Base-by-base conservation (phyloP, 2,329 filamentous ascomycete genomes). In the Arthrinium puccinioides region DNA sequence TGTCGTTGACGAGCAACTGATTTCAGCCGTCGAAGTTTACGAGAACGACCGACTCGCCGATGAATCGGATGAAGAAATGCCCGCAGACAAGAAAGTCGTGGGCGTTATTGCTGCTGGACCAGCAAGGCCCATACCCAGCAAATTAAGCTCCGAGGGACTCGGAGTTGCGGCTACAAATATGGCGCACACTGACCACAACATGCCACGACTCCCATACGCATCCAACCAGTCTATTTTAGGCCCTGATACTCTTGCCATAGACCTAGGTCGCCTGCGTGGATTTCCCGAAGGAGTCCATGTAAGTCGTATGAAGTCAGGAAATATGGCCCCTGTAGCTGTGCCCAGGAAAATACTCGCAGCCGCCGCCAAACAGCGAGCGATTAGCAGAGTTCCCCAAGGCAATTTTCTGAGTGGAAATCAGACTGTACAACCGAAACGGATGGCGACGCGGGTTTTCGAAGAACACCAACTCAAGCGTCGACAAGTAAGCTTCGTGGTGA, bases 1-100 rank as follows among this genome's bases (percentile, higher is more conserved):
- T 29, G 66, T 80, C 16, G 77, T 87, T 5, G 81, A 89, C 47
- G 81, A 87, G 48, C 63, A 65, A 21, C 70, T 68, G 16, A 75
- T 81, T 19, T 56, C 69, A 7, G 56, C 63, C 31, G 44, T 49
- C 18, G 59, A 66, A n/a, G 56, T 69, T 29, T 64, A 67, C 1
- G 61, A 72, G n/a, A 65, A 71, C 16, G 63, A 66, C 6, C 48
- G 63, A n/a, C 69, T 68, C 36, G 57, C 63, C 2, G 65, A 69
- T 21, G 73, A 77, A 41, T 74, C 67, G 2, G 73, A 78, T 32
- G 72, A 76, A 38, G 70, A 76, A n/a, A 37, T 21, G 6, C 32
- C 25, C 21, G 5, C 31, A 21, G 24, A 16, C 14, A 9, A 33
- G 14, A 7, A 33, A 33, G 44, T 15, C 32, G 34, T 33, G n/a